Base-by-base conservation (phyloP, 208 protist species). In the Leptomonas seymouri region DNA sequence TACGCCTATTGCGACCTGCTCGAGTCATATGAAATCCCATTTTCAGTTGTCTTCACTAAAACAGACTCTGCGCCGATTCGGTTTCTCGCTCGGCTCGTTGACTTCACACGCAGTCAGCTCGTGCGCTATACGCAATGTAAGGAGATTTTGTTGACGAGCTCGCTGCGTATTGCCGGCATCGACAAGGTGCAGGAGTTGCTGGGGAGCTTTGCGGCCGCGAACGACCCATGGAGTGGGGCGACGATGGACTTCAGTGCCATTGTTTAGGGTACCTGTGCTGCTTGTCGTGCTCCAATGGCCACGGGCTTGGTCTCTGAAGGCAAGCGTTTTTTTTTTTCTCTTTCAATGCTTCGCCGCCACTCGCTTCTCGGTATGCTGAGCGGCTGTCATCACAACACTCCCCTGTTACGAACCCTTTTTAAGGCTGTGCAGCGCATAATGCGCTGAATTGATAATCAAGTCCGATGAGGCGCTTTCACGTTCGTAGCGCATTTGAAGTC, bases 11-110 rank as follows among this genome's bases (percentile, higher is more conserved):
- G 88, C 62, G 82, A 94, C 55, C 48, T 87, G 36, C 83, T 97
- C 20, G 85, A 97, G 64, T 53, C 70, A 0, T 71, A 87, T 20
- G 61, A 44, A 15, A 79, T 97, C 30, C 89, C 89, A 18, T 97
- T 97, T 46, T 73, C 84, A 25, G 88, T 97, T 6, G 82, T 97
- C 30, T 39, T 97, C 23, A 94, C 89, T n/a, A 97, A 97, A 51
- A 97, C 89, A 4, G 92, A 97, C 57, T 81, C 81, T 21, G 88
- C 86, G 0, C 89, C 87, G 9, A 91, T 97, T 64, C 86, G 86
- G 27, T 88, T 89, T n/a, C 85, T 97, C 1, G 89, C 90, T 0
- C 87, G 92, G 0, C 69, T 97, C 28, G 80, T 82, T 0, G 92
- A 94, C 67, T 82, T 92, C 86, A 95, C 88, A 12, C 89, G 92